Percentiles rank a stretch among this genome's conserved stretches.
Evolutionary conservation across 2,329 filamentous ascomycete genomes (phyloP).

Genomic region (Purpureocillium lavendulum): DNA sequence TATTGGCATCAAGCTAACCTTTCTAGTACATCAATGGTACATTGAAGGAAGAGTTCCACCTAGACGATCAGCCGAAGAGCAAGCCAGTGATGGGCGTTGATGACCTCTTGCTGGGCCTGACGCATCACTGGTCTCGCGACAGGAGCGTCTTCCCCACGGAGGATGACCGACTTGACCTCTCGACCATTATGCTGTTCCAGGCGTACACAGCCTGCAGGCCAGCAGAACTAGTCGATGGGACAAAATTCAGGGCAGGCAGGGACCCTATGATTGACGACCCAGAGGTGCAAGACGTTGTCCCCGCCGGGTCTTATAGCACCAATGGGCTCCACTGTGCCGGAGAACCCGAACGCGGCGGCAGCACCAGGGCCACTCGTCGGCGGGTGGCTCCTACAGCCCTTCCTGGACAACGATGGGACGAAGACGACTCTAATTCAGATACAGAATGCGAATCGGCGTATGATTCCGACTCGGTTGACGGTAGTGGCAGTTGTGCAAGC

Average conservation of each 20-base stretch:
- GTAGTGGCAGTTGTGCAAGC: background rate
- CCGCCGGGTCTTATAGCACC: too few species aligned
- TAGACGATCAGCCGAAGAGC: background rate
- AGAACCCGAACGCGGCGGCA: too few species aligned
- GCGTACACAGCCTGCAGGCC: constrained; percentile 12
- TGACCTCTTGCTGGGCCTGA: constrained; percentile 9
- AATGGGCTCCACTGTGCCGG: too few species aligned
- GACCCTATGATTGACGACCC: constrained; percentile 12
- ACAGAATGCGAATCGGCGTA: background rate
- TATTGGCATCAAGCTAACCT: background rate
- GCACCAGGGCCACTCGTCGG: too few species aligned
- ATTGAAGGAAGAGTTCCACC: background rate
- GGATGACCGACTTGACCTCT: constrained; percentile 12
- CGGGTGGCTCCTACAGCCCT: too few species aligned
- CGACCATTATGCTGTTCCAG: constrained; percentile 16
- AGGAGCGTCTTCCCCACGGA: constrained; percentile 13
- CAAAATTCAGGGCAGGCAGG: constrained; percentile 12
- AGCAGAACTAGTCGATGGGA: constrained; percentile 15
- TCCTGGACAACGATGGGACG: too few species aligned
- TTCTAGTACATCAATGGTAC: background rate
- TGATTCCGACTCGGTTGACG: background rate
- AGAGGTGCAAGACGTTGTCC: background rate
- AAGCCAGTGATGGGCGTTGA: constrained; percentile 9
- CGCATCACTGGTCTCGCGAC: constrained; percentile 12
- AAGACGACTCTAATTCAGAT: too few species aligned